Evolutionary conservation across 2,329 filamentous ascomycete species (phyloP).

Genomic region (Cyphellophora europaea): DNA sequence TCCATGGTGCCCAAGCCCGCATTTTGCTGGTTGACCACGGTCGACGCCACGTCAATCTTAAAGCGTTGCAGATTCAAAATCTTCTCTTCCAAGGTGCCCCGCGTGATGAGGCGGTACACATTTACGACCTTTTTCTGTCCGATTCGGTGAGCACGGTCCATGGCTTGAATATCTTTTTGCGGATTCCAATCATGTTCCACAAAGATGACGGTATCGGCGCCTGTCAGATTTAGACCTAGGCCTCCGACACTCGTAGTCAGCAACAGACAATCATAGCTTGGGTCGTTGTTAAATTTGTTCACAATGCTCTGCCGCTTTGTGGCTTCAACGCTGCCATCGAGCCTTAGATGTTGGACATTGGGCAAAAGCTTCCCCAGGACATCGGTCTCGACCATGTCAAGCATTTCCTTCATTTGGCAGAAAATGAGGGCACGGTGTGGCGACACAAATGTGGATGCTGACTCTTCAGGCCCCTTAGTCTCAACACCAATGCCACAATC

Average conservation of each 20-base stretch:
- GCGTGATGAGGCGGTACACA: conserved; percentile 91
- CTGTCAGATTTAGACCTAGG: conserved; percentile 86
- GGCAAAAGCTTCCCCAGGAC: conserved; percentile 88
- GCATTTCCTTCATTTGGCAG: conserved; percentile 99
- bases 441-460: conserved; percentile 68
- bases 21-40: conserved; percentile 98
- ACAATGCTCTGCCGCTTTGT: conserved; percentile 94
- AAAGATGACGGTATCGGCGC: conserved; percentile 97
- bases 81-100: conserved; percentile 95
- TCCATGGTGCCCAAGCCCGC: conserved; percentile 93
- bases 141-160: conserved; percentile 97
- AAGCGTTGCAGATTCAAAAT: conserved; percentile 96
- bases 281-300: conserved; percentile 97
- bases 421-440: conserved; percentile 94
- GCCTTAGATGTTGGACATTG: conserved; percentile 82
- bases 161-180: conserved; percentile 95
- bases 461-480: conserved; percentile 26
- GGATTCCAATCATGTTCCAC: conserved; percentile 99
- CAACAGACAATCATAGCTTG: conserved; percentile 87
- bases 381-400: conserved; percentile 95
- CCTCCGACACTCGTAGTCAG: conserved; percentile 93
- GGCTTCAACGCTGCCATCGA: conserved; percentile 88
- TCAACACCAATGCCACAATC: conserved; percentile 90
- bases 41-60: conserved; percentile 97
- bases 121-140: conserved; percentile 99